phyloP scores from a whole-genome alignment of 2,329 filamentous ascomycete genomes.

The Nigrospora sphaerica region DNA sequence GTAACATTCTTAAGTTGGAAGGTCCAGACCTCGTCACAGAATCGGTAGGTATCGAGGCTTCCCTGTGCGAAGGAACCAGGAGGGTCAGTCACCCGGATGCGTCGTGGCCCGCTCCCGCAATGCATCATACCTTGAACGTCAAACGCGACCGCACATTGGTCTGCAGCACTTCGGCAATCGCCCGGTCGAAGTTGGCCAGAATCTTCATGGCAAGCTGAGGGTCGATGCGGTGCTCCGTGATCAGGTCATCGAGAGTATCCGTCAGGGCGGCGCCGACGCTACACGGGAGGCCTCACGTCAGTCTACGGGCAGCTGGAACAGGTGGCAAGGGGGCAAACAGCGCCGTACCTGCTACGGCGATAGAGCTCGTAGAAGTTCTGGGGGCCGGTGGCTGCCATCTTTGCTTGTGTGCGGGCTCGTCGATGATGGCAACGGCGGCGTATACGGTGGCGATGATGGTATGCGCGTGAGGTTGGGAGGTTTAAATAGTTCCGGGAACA shows the following conservation, averaged over 20 bases:
- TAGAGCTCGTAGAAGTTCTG: slow-evolving; percentile 88
- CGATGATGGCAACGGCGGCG: not conserved
- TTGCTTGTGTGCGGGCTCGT: slow-evolving; percentile 5
- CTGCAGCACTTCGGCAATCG: slow-evolving; percentile 82
- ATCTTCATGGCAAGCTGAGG: slow-evolving; percentile 99
- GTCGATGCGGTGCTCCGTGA: slow-evolving; percentile 90
- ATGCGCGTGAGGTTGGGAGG: slow-evolving; percentile 2
- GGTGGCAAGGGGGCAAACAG: slow-evolving; percentile 7
- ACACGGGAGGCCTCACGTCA: slow-evolving; percentile 15
- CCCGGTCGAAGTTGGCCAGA: slow-evolving; percentile 87
- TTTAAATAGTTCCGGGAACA: slow-evolving; percentile 6
- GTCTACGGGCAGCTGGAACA: slow-evolving; percentile 9
- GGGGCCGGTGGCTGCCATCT: slow-evolving; percentile 35
- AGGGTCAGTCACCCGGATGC: not conserved
- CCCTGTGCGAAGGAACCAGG: slow-evolving; percentile 48
- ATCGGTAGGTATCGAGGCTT: slow-evolving; percentile 94
- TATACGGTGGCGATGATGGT: slow-evolving; percentile 3
- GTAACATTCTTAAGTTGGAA: slow-evolving; percentile 97
- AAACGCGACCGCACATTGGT: slow-evolving; percentile 88
- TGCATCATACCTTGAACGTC: slow-evolving; percentile 80
- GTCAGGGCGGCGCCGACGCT: slow-evolving; percentile 92
- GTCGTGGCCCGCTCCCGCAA: slow-evolving; percentile 9
- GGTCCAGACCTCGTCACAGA: slow-evolving; percentile 99
- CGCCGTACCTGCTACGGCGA: slow-evolving; percentile 83
- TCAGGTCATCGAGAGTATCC: slow-evolving; percentile 94